A percentile compares a stretch with the other conserved stretches of the same genome.
Conservation (phyloP, 805 yeast species). For the Candida andamanensis region DNA sequence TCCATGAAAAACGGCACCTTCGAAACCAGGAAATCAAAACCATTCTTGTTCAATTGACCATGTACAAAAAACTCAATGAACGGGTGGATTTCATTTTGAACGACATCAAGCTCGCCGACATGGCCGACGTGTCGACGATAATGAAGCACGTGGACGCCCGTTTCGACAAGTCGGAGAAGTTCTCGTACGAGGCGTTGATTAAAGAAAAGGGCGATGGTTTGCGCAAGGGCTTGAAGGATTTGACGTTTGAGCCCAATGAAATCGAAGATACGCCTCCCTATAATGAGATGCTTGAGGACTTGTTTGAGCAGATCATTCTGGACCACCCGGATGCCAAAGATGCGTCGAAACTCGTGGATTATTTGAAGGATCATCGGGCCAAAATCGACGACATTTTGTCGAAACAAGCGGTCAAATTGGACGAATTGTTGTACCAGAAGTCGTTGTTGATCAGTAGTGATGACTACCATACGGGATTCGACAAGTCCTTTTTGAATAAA, state of each 20-base stretch:
- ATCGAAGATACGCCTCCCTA: constrained; percentile 54
- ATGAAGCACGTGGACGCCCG: constrained; percentile 41
- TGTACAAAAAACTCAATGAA: constrained; percentile 70
- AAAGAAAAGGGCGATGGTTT: constrained; percentile 37
- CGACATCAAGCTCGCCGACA: constrained; percentile 34
- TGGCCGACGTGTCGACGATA: constrained; percentile 25
- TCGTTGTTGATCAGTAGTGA: constrained; percentile 77
- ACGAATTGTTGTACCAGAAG: constrained; percentile 65
- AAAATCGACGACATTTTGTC: constrained; percentile 64
- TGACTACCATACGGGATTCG: constrained; percentile 89
- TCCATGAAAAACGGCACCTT: constrained; percentile 86
- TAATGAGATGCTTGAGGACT: constrained; percentile 89
- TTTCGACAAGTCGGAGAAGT: constrained; percentile 58
- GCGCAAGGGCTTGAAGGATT: constrained; percentile 40
- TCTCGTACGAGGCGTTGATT: constrained; percentile 38
- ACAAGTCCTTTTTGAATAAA: constrained; percentile 74
- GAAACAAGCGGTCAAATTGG: constrained; percentile 63
- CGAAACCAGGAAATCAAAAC: constrained; percentile 74
- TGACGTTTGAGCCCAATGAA: constrained; percentile 31
- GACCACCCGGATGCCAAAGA: constrained; percentile 50
- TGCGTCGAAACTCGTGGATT: constrained; percentile 29
- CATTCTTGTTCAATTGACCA: constrained; percentile 68
- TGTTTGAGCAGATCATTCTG: constrained; percentile 68
- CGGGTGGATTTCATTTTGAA: constrained; percentile 64
- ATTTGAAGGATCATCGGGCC: constrained; percentile 54